Evolutionary conservation across 345 rosid genomes (phyloP), one percentile per base, ranked within the genome.

Genomic region (Trapa incisa): DNA sequence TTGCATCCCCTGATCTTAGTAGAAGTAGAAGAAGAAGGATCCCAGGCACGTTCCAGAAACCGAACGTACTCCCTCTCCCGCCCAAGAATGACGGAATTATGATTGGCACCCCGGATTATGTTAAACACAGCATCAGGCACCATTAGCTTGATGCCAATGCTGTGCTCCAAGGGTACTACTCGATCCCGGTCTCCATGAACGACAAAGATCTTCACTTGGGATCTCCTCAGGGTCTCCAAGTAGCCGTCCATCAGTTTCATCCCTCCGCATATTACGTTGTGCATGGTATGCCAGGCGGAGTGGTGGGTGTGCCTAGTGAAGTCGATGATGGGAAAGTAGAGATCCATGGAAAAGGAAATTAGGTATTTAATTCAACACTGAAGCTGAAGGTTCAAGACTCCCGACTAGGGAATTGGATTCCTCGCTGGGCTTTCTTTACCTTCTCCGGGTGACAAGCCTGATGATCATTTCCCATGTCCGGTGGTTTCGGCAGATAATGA

Each of bases 231-330:
- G 14, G 64, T 76, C 70, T 81, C 77, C 62, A 89, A 71, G 64
- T 77, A 81, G 3, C 77, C 81, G 63, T 85, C 92, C 65, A 75
- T 64, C 17, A 71, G 81, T 75, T 82, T 91, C 0, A 83, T 85
- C 68, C 92, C 96, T 38, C 94, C 90, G 56, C 89, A 91, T 68
- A 89, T 71, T 67, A 87, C 90, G 73, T 89, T 92, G 65, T 89
- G 94, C 94, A 87, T 81, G 37, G 83, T 80, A 39, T 86, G 90
- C 92, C 90, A 92, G 32, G 86, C 92, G 0, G 98, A 89, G 69
- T 75, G 87, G 75, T 92, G 98, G 9, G 96, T 87, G 75, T 89
- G 95, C 81, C 79, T 84, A 0, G 88, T 78, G 62, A 89, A 36
- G 73, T 84, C 88, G 17, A 41, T 53, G 6, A 64, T 13, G 72